Evolutionary conservation across 1,284 basidiomycete species (phyloP).

Genomic region (Vanrija sp.): DNA sequence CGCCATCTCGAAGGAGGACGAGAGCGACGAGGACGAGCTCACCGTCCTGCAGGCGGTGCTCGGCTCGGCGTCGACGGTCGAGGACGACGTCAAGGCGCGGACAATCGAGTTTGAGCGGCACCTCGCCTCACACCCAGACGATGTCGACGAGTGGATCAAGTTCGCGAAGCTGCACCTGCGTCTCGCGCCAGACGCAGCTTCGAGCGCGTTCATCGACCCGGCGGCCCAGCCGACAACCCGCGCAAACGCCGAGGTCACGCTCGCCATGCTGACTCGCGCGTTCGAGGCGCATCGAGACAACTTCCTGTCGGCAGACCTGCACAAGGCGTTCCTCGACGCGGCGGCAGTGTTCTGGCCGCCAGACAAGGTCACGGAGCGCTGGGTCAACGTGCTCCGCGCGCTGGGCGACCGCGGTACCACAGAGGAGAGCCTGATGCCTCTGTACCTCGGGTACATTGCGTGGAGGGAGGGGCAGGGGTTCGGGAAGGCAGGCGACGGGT

Average conservation of each 20-base stretch:
- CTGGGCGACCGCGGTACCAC: conserved; percentile 17
- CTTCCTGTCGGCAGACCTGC: conserved; percentile 26
- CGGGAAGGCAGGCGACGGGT: conserved; percentile 15
- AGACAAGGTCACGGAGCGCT: conserved; percentile 35
- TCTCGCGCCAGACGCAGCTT: conserved; percentile 1
- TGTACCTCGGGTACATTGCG: conserved; percentile 43
- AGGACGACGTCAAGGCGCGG: conserved; percentile 25
- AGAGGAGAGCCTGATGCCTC: conserved; percentile 29
- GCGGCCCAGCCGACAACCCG: conserved; percentile 11
- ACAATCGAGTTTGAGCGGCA: conserved; percentile 34
- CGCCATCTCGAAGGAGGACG: conserved; percentile 11
- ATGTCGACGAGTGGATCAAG: conserved; percentile 37
- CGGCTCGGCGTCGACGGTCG: conserved; percentile 27
- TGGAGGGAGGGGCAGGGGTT: conserved; percentile 45
- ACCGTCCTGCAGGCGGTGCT: conserved; percentile 17
- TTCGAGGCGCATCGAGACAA: conserved; percentile 30
- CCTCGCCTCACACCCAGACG: conserved; percentile 23
- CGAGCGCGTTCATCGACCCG: background rate
- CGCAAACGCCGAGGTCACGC: conserved; percentile 40
- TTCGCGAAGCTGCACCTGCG: conserved; percentile 39
- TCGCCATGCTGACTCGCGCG: conserved; percentile 41
- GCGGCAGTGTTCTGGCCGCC: conserved; percentile 38
- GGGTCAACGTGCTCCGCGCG: conserved; percentile 38
- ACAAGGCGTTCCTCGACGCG: conserved; percentile 38
- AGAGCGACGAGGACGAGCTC: conserved; percentile 15